phyloP scores from a whole-genome alignment of 2,329 filamentous ascomycete species.

The Aspergillus tubingensis region DNA sequence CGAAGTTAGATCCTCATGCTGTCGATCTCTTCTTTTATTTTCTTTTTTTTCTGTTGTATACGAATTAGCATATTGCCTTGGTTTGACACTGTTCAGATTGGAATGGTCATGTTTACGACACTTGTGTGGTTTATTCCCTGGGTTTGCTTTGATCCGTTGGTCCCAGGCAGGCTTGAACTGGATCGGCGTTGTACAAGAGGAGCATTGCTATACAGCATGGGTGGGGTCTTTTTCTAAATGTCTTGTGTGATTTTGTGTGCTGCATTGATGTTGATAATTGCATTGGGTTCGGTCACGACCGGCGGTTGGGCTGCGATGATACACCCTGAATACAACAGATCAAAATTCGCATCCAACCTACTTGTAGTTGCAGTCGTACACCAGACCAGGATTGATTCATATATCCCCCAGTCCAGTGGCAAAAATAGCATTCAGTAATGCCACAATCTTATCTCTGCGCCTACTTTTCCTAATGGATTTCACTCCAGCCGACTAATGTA shows the following conservation, averaged over 20 bases:
- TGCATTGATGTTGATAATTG: conserved; percentile 10
- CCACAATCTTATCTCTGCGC: too few relatives aligned
- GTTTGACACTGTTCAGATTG: conserved; percentile 20
- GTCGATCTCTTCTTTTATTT: too few relatives aligned
- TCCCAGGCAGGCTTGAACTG: conserved; percentile 7
- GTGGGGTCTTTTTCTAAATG: conserved; percentile 12
- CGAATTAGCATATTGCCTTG: conserved; percentile 1
- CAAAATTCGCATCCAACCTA: background rate
- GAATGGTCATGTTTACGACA: conserved; percentile 7
- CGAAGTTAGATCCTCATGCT: background rate
- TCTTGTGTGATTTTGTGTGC: conserved; percentile 4
- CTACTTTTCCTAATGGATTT: too few relatives aligned
- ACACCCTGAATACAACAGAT: conserved; percentile 5
- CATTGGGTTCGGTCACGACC: conserved; percentile 5
- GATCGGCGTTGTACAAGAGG: conserved; percentile 25
- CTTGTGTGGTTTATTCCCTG: background rate
- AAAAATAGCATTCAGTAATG: conserved; percentile 5
- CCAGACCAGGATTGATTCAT: background rate
- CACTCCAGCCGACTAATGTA: too few relatives aligned
- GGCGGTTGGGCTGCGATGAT: conserved; percentile 5
- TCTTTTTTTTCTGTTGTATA: conserved; percentile 3
- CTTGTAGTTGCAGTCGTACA: background rate
- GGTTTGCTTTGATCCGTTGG: conserved; percentile 3
- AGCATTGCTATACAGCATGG: conserved; percentile 25
- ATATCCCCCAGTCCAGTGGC: background rate